Evolutionary conservation across 768 basidiomycete genomes (phyloP).

Genomic region (Agrocybe chaxingu): DNA sequence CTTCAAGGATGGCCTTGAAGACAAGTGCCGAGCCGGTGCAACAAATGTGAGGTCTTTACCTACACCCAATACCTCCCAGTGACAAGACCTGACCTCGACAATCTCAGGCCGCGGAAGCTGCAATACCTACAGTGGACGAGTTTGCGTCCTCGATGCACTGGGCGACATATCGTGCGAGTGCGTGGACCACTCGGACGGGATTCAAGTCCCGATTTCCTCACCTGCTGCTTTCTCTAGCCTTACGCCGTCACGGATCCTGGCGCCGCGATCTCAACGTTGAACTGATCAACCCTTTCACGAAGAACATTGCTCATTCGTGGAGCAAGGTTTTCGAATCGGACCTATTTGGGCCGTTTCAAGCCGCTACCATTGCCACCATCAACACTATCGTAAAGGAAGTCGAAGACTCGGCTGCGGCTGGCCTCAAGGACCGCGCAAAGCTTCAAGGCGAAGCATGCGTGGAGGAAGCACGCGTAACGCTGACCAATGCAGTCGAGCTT

Average conservation of each 20-base stretch:
- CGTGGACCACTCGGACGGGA: constrained; percentile 15
- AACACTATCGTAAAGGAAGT: constrained; percentile 46
- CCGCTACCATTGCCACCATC: constrained; percentile 32
- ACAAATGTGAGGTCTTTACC: constrained; percentile 32
- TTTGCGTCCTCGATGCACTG: constrained; percentile 58
- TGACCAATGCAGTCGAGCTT: constrained; percentile 43
- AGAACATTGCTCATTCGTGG: constrained; percentile 57
- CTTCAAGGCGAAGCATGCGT: constrained; percentile 49
- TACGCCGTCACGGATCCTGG: constrained; percentile 54
- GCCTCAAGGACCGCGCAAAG: constrained; percentile 49
- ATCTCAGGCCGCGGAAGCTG: constrained; percentile 36
- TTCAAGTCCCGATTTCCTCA: not conserved
- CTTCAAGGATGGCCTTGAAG: constrained; percentile 55
- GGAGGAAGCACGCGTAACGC: constrained; percentile 47
- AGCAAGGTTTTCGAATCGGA: constrained; percentile 58
- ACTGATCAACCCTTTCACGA: constrained; percentile 53
- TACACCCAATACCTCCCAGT: not conserved
- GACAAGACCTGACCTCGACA: not conserved
- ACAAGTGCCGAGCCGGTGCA: constrained; percentile 53
- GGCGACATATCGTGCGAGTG: constrained; percentile 57
- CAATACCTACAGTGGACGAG: constrained; percentile 44
- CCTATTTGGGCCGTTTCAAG: constrained; percentile 47
- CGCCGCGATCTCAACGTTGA: constrained; percentile 61
- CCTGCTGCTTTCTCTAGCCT: constrained; percentile 22
- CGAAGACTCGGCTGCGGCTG: constrained; percentile 45